A percentile compares a stretch with the other conserved stretches of the same genome.
These are phyloP conservation scores for Microbotryum intermedium DNA, from an alignment of 1,284 basidiomycete species.

Conservation along the genomic window DNA sequence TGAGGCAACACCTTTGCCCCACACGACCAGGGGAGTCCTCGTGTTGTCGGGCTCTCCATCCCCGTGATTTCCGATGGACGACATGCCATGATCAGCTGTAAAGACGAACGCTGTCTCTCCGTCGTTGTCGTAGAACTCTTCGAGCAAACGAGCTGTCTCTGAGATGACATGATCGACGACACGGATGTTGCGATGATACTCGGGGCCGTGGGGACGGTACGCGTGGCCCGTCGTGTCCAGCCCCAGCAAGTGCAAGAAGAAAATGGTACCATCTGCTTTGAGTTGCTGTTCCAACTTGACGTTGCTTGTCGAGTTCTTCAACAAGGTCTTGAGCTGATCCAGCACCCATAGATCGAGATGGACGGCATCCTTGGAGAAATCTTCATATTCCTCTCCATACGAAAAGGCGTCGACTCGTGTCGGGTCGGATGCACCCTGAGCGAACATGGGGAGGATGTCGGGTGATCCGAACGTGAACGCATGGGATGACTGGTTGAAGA, in stretches of 20 bases:
- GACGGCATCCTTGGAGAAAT: slow-evolving; percentile 66
- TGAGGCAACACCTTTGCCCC: slow-evolving; percentile 58
- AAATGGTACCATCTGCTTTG: slow-evolving; percentile 53
- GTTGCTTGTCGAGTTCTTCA: slow-evolving; percentile 56
- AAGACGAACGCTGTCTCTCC: slow-evolving; percentile 67
- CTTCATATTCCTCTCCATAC: slow-evolving; percentile 69
- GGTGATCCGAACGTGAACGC: slow-evolving; percentile 82
- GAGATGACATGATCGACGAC: slow-evolving; percentile 71
- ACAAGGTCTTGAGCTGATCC: slow-evolving; percentile 53
- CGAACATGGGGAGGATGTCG: slow-evolving; percentile 84
- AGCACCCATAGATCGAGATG: slow-evolving; percentile 72
- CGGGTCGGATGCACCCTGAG: slow-evolving; percentile 51
- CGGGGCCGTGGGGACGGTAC: slow-evolving; percentile 66
- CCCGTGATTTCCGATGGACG: slow-evolving; percentile 73
- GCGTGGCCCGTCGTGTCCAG: slow-evolving; percentile 82
- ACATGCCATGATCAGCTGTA: slow-evolving; percentile 88
- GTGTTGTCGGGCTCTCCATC: slow-evolving; percentile 86
- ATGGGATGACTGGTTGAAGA: slow-evolving; percentile 71
- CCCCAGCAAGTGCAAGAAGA: slow-evolving; percentile 77
- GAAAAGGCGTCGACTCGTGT: slow-evolving; percentile 57
- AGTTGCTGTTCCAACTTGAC: slow-evolving; percentile 47
- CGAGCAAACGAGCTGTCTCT: slow-evolving; percentile 56
- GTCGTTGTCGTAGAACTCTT: slow-evolving; percentile 57
- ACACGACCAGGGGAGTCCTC: slow-evolving; percentile 71
- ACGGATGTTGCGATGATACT: slow-evolving; percentile 78